phyloP scores from a whole-genome alignment of 805 yeast genomes.

The Kodamaea lidongshanica region DNA sequence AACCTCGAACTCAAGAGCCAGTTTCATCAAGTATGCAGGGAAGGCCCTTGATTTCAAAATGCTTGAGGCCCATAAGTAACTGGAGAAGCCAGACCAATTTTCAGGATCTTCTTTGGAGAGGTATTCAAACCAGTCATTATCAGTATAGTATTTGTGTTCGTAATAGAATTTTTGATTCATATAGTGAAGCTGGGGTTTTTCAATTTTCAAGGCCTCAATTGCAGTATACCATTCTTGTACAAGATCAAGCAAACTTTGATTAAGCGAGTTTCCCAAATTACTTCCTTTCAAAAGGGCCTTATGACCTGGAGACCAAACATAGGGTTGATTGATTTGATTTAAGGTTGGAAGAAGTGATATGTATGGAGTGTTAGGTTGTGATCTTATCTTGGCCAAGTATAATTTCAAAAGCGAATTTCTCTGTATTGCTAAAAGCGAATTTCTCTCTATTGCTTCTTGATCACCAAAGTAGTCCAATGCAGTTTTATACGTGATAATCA shows the following conservation, averaged over 20 bases:
- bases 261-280: slow-evolving; percentile 54
- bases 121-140: slow-evolving; percentile 29
- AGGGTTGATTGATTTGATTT: slow-evolving; percentile 51
- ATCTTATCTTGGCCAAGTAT: slow-evolving; percentile 27
- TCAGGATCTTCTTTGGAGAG: slow-evolving; percentile 15
- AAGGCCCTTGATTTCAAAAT: slow-evolving; percentile 76
- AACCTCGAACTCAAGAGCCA: slow-evolving; percentile 21
- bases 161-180: slow-evolving; percentile 39
- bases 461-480: slow-evolving; percentile 9
- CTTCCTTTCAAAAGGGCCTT: slow-evolving; percentile 55
- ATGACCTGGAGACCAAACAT: slow-evolving; percentile 55
- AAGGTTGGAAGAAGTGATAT: slow-evolving; percentile 31
- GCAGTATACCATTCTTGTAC: slow-evolving; percentile 58
- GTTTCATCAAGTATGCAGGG: slow-evolving; percentile 57
- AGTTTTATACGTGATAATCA: slow-evolving; percentile 7
- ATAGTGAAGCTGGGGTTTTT: slow-evolving; percentile 30
- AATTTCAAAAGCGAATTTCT: slow-evolving; percentile 30
- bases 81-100: slow-evolving; percentile 60
- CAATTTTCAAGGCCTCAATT: slow-evolving; percentile 19
- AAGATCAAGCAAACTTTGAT: slow-evolving; percentile 38
- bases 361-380: slow-evolving; percentile 22
- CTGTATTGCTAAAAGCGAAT: too few relatives aligned
- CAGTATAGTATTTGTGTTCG: slow-evolving; percentile 35
- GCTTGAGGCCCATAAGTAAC: slow-evolving; percentile 69
- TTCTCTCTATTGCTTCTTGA: background rate